Percentiles rank a stretch among this genome's conserved stretches.
phyloP scores from a whole-genome alignment of 2,329 filamentous ascomycete species.

The Alternaria brassicicola region DNA sequence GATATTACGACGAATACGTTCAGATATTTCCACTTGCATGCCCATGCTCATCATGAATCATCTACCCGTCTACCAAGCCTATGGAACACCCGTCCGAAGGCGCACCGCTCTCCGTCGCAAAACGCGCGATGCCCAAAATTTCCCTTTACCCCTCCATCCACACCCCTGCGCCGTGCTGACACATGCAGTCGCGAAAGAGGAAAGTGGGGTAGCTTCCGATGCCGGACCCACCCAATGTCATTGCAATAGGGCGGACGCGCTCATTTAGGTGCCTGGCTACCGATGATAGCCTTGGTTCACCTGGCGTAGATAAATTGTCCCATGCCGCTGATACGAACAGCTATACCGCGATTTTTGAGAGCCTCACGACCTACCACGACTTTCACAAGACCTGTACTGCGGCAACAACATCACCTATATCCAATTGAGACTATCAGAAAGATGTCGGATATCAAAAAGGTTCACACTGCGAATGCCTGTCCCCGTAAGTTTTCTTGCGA shows the following conservation, averaged over 20 bases:
- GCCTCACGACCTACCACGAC: not conserved
- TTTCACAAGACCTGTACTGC: not conserved
- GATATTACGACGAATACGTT: not conserved
- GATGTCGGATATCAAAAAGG: slow-evolving; percentile 54
- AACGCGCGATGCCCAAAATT: slow-evolving; percentile 5
- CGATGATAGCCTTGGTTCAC: slow-evolving; percentile 34
- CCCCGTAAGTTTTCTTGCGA: slow-evolving; percentile 46
- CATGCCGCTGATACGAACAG: not conserved
- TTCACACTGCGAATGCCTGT: slow-evolving; percentile 51
- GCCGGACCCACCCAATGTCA: not conserved
- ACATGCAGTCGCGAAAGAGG: not conserved
- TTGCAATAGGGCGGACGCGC: not conserved
- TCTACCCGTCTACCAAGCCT: not conserved
- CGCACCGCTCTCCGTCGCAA: slow-evolving; percentile 6
- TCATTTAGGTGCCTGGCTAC: slow-evolving; percentile 1
- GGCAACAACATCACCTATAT: not conserved
- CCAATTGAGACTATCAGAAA: slow-evolving; percentile 16
- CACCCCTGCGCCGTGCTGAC: not conserved
- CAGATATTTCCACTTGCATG: not conserved
- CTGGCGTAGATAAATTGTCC: slow-evolving; percentile 24
- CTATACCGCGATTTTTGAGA: not conserved
- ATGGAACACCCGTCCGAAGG: not conserved
- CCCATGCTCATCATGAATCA: no score
- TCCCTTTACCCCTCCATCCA: slow-evolving; percentile 18
- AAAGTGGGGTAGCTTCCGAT: slow-evolving; percentile 10